Evolutionary conservation across 257 asterid species (phyloP).

Genomic region (Solanum arcanum): DNA sequence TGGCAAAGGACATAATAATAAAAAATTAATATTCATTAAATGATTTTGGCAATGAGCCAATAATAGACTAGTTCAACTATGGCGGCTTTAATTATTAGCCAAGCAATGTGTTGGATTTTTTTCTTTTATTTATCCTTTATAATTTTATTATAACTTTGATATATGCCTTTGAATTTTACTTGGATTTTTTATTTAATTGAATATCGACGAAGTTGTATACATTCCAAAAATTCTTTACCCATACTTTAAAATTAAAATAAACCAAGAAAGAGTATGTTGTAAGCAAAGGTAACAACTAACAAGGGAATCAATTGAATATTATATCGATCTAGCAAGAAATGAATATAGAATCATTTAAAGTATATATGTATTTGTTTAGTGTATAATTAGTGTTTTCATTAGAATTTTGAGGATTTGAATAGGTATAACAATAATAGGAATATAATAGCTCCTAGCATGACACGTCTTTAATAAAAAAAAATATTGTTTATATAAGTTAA

Average conservation of each 20-base stretch:
- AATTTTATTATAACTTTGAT: not conserved
- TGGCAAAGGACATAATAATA: not conserved
- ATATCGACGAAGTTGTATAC: not conserved
- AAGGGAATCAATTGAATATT: not conserved
- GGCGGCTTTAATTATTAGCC: not conserved
- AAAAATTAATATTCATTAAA: not conserved
- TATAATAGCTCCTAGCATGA: not conserved
- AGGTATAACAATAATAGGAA: not conserved
- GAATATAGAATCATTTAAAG: not conserved
- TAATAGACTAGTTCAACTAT: not conserved
- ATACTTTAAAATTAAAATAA: not conserved
- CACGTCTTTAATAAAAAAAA: too few species aligned
- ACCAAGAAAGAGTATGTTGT: not conserved
- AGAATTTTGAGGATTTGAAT: not conserved
- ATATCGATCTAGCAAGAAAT: not conserved
- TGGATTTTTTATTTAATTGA: not conserved
- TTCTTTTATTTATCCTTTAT: not conserved
- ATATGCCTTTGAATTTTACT: not conserved
- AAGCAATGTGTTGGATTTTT: not conserved
- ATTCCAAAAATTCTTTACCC: not conserved
- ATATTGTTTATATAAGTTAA: too few species aligned
- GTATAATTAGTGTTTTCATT: not conserved
- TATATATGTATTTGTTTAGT: not conserved
- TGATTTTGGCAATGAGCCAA: not conserved
- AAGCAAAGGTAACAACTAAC: not conserved